phyloP scores from a whole-genome alignment of 306 rosid genomes.

The Pyrus pyrifolia region DNA sequence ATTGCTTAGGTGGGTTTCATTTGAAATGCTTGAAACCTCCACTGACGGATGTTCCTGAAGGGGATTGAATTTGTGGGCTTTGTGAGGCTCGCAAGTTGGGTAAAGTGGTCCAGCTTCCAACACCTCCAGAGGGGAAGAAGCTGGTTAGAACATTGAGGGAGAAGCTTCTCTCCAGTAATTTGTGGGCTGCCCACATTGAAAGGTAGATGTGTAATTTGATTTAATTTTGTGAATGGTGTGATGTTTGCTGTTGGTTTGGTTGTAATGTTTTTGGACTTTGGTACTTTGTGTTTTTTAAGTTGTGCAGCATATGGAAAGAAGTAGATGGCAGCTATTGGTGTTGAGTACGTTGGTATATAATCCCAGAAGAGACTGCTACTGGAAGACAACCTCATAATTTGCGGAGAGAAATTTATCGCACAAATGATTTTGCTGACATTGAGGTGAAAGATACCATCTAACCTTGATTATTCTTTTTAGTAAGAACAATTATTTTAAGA shows the following conservation, averaged over 20 bases:
- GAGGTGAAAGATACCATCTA: conserved; percentile 45
- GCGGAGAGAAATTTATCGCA: conserved; percentile 74
- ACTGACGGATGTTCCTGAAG: conserved; percentile 71
- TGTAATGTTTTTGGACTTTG: background rate
- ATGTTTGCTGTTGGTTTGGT: background rate
- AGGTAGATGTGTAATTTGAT: conserved; percentile 21
- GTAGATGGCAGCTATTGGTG: conserved; percentile 65
- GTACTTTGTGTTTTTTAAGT: conserved; percentile 3
- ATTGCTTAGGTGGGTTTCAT: conserved; percentile 81
- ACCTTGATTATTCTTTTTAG: conserved; percentile 10
- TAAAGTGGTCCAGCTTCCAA: conserved; percentile 37
- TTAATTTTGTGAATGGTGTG: background rate
- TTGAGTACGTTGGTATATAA: conserved; percentile 69
- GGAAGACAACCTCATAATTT: conserved; percentile 92
- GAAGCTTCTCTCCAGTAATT: conserved; percentile 73
- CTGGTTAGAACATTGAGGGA: conserved; percentile 62
- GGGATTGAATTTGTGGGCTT: conserved; percentile 72
- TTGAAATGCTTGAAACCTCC: conserved; percentile 85
- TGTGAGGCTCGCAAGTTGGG: conserved; percentile 73
- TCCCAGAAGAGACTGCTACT: conserved; percentile 82
- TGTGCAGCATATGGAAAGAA: conserved; percentile 75
- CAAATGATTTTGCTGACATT: conserved; percentile 74
- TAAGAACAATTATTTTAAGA: background rate
- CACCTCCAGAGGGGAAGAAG: conserved; percentile 65
- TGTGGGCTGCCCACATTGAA: conserved; percentile 81